phyloP scores from a whole-genome alignment of 225 moss, liverwort and hornwort genomes.

The Climacium dendroides region DNA sequence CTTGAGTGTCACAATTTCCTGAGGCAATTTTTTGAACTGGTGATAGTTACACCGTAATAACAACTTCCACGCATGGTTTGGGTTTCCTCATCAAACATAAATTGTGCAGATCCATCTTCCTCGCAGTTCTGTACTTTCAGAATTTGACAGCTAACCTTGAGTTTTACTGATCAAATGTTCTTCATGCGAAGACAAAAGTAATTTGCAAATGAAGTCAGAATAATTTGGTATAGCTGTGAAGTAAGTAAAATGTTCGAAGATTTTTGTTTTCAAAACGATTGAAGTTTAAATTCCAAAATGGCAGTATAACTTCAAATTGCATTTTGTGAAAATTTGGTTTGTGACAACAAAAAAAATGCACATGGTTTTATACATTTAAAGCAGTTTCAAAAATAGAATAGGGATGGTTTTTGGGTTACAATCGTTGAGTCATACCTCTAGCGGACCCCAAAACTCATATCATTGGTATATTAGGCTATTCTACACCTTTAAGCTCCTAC shows the following conservation, averaged over 20 bases:
- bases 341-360: neutral
- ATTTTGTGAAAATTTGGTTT: neutral
- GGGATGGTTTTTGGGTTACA: neutral
- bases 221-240: neutral
- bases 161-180: neutral
- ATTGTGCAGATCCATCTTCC: neutral
- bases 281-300: neutral
- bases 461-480: neutral
- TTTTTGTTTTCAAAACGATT: too few species aligned
- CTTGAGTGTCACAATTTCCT: neutral
- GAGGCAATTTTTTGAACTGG: neutral
- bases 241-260: neutral
- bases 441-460: neutral
- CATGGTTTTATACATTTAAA: neutral
- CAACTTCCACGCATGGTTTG: neutral
- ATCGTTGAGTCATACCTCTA: neutral
- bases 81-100: neutral
- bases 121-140: neutral
- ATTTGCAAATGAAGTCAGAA: neutral
- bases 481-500: neutral
- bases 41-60: neutral
- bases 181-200: neutral
- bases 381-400: neutral
- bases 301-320: neutral
- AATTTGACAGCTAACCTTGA: neutral